Percentiles rank a stretch among this genome's conserved stretches.
These are phyloP conservation scores for Solanum hybrid DNA, from an alignment of 305 asterid genomes.

Conservation along the genomic window DNA sequence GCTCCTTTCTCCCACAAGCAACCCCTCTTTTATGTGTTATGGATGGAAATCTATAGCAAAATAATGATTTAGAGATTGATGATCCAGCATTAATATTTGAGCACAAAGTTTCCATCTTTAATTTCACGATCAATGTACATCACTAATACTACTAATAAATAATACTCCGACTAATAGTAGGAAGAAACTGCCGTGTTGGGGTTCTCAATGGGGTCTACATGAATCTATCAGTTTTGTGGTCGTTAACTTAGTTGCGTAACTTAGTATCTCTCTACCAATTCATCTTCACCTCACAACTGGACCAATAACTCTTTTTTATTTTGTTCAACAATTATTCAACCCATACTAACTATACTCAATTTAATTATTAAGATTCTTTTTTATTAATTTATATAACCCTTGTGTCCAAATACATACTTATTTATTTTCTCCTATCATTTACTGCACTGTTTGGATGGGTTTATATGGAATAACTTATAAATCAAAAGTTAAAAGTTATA, in stretches of 20 bases:
- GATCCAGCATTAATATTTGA: constrained; percentile 35
- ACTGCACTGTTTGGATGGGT: background rate
- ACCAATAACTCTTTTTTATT: background rate
- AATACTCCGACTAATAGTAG: background rate
- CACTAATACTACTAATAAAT: background rate
- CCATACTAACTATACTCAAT: background rate
- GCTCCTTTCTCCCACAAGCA: constrained; percentile 13
- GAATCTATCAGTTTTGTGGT: constrained; percentile 58
- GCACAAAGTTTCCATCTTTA: constrained; percentile 48
- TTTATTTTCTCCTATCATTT: background rate
- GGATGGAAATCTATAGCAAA: constrained; percentile 19
- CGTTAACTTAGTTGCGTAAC: constrained; percentile 42
- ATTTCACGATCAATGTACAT: background rate
- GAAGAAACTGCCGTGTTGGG: background rate
- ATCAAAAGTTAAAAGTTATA: background rate
- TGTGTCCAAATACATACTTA: too few relatives aligned
- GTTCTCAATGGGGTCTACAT: constrained; percentile 19
- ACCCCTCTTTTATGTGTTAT: constrained; percentile 20
- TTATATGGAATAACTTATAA: background rate
- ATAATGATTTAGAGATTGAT: constrained; percentile 26
- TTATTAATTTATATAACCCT: too few relatives aligned
- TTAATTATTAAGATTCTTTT: too few relatives aligned
- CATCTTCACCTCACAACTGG: constrained; percentile 19
- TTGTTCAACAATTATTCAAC: background rate
- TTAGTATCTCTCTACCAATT: constrained; percentile 14